These are phyloP conservation scores for Candida nanaspora DNA, from an alignment of 805 yeast genomes.

Conservation along the genomic window DNA sequence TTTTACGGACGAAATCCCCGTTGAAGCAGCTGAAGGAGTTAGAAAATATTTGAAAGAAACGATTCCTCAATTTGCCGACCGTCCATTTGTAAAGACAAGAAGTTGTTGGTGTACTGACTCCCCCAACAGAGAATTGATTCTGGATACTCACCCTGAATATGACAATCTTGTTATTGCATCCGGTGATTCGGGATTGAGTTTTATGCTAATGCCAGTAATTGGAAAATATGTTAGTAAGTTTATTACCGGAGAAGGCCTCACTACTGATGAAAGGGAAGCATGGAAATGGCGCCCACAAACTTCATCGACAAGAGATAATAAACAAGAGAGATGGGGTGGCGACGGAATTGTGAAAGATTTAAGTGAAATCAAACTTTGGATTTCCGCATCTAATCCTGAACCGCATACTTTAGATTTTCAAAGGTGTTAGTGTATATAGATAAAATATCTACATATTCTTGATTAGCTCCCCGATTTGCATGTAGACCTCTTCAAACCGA, in stretches of 20 bases:
- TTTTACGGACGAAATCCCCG: constrained; percentile 23
- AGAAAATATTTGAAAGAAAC: constrained; percentile 23
- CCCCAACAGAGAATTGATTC: constrained; percentile 16
- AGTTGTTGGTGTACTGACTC: constrained; percentile 24
- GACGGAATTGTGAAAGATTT: too few relatives aligned
- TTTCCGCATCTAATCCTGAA: too few relatives aligned
- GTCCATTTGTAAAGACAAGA: constrained; percentile 21
- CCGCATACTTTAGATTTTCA: too few relatives aligned
- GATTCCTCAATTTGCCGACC: constrained; percentile 23
- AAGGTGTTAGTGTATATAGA: too few relatives aligned
- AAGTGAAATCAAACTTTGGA: too few relatives aligned
- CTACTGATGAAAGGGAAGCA: constrained; percentile 14
- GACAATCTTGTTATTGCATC: constrained; percentile 12
- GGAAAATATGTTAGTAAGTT: constrained; percentile 22
- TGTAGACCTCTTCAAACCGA: too few relatives aligned
- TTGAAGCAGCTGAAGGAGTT: constrained; percentile 26
- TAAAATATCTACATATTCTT: too few relatives aligned
- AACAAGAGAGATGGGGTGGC: too few relatives aligned
- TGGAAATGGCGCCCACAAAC: constrained; percentile 32
- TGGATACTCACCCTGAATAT: constrained; percentile 14
- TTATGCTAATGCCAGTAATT: constrained; percentile 19
- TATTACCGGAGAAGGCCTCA: constrained; percentile 17
- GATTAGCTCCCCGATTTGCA: too few relatives aligned
- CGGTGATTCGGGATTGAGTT: constrained; percentile 21
- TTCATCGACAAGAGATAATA: too few relatives aligned